Conservation (phyloP, 805 yeast species). For the Pichia californica region DNA sequence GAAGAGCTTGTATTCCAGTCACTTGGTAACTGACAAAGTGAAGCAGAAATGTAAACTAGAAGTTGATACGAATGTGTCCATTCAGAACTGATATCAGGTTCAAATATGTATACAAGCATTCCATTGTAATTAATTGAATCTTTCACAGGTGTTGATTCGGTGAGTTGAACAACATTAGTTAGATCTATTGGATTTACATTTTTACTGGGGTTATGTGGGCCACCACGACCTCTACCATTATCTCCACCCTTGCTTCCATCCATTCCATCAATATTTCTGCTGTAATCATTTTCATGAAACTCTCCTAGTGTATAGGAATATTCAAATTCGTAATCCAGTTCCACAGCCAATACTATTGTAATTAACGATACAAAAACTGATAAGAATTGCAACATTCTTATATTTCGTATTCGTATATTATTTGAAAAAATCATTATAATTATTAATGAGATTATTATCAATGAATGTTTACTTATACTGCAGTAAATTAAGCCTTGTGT, state of each 20-base stretch:
- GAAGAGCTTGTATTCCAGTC: slow-evolving; percentile 10
- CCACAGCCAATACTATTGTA: background rate
- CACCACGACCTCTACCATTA: too few species aligned
- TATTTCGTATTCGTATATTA: too few species aligned
- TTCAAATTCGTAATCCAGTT: background rate
- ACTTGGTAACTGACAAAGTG: slow-evolving; percentile 36
- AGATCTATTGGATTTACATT: background rate
- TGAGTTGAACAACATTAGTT: background rate
- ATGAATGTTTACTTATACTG: too few species aligned
- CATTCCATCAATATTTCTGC: too few species aligned
- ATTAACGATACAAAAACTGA: background rate
- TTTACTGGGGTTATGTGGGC: too few species aligned
- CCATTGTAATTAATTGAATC: slow-evolving; percentile 10
- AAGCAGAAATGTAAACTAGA: slow-evolving; percentile 45
- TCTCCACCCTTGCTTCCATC: too few species aligned
- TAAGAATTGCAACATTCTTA: background rate
- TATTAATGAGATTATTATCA: too few species aligned
- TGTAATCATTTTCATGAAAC: too few species aligned
- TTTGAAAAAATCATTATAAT: too few species aligned
- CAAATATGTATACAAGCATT: slow-evolving; percentile 5
- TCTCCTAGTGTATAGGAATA: too few species aligned
- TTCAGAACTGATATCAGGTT: background rate
- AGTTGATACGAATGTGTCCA: slow-evolving; percentile 33
- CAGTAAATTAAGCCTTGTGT: too few species aligned
- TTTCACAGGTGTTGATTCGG: slow-evolving; percentile 11